Percentiles rank a stretch among this genome's conserved stretches.
Conservation (phyloP, 129 eudicot species). For the Flaveria robusta region DNA sequence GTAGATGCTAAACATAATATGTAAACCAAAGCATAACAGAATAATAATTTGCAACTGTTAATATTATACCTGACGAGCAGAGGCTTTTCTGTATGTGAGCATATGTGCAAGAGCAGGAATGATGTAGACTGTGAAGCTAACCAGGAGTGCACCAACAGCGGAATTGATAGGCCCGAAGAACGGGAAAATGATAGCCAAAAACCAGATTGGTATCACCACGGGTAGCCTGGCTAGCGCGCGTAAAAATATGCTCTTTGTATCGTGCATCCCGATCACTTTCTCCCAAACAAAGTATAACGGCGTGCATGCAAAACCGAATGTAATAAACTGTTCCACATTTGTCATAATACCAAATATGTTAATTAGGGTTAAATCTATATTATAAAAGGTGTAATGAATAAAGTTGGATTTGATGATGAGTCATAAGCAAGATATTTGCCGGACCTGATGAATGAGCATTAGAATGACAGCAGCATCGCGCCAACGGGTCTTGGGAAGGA, state of each 20-base stretch:
- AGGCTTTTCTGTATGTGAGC: slow-evolving; percentile 63
- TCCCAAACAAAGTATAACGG: slow-evolving; percentile 91
- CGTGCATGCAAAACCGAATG: slow-evolving; percentile 93
- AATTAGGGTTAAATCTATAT: neutral
- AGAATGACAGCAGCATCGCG: slow-evolving; percentile 75
- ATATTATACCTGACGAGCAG: slow-evolving; percentile 63
- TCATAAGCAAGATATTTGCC: neutral
- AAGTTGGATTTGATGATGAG: neutral
- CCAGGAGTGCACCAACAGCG: slow-evolving; percentile 82
- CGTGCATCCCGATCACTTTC: slow-evolving; percentile 73
- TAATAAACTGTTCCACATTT: slow-evolving; percentile 61
- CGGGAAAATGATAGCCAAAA: slow-evolving; percentile 78
- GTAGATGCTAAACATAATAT: neutral
- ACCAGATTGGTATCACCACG: slow-evolving; percentile 89
- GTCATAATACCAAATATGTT: neutral
- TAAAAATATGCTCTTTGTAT: slow-evolving; percentile 62
- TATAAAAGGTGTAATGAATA: neutral
- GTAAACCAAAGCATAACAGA: neutral
- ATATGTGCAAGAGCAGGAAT: slow-evolving; percentile 87
- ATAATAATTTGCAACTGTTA: neutral
- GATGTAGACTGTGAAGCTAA: slow-evolving; percentile 84
- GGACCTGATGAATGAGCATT: slow-evolving; percentile 87
- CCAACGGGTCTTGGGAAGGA: slow-evolving; percentile 71
- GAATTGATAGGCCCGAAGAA: slow-evolving; percentile 92
- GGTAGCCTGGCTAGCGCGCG: slow-evolving; percentile 81